These are phyloP conservation scores for Trichoderma sp. DNA, from an alignment of 2,329 filamentous ascomycete genomes.

Conservation along the genomic window DNA sequence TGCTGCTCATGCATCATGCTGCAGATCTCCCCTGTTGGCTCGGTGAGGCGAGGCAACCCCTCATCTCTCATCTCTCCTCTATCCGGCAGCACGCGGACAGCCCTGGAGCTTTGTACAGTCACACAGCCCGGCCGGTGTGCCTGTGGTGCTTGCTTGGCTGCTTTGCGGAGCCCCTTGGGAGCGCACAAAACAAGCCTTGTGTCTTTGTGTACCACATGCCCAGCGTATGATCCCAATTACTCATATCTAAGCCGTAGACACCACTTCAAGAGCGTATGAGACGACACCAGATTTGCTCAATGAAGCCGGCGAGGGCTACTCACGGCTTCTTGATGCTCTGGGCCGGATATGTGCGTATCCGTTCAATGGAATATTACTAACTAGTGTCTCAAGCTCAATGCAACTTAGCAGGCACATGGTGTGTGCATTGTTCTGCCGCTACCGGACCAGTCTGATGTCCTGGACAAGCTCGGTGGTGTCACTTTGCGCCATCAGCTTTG, in stretches of 20 bases:
- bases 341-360: constrained; percentile 8
- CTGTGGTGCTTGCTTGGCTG: neutral
- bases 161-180: neutral
- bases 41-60: constrained; percentile 5
- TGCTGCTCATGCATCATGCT: constrained; percentile 17
- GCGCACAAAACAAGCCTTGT: neutral
- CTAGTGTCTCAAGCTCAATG: neutral
- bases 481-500: neutral
- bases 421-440: neutral
- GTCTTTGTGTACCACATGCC: neutral
- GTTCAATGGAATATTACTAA: constrained; percentile 9
- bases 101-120: neutral
- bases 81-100: constrained; percentile 12
- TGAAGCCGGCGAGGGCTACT: neutral
- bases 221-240: neutral
- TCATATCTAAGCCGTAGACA: neutral
- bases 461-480: neutral
- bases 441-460: neutral
- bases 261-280: neutral
- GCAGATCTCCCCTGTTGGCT: constrained; percentile 20
- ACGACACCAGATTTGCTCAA: neutral
- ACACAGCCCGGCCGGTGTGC: neutral
- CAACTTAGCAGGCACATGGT: neutral
- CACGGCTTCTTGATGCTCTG: neutral
- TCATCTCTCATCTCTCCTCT: neutral